These are phyloP conservation scores for Podospora didyma DNA, from an alignment of 495 filamentous ascomycete genomes.

Conservation along the genomic window DNA sequence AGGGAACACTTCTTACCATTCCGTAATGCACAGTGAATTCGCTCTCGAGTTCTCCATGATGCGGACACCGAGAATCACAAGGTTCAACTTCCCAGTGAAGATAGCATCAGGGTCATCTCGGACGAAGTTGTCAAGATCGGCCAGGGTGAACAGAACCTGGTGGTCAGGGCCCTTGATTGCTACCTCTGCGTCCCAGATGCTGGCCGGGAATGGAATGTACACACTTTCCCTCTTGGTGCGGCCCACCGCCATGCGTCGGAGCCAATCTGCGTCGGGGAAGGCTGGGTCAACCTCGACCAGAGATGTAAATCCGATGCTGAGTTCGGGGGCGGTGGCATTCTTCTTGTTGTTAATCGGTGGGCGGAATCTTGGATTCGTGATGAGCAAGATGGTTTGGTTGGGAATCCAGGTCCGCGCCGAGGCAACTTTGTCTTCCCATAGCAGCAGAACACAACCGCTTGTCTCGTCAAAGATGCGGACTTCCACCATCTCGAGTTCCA, in stretches of 20 bases:
- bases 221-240: constrained; percentile 52
- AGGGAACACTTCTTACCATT: constrained; percentile 51
- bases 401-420: constrained; percentile 51
- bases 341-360: constrained; percentile 19
- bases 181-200: constrained; percentile 48
- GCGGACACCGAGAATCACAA: constrained; percentile 52
- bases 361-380: constrained; percentile 49
- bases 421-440: constrained; percentile 48
- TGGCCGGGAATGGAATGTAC: constrained; percentile 48
- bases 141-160: constrained; percentile 53
- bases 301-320: constrained; percentile 45
- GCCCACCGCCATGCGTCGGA: constrained; percentile 46
- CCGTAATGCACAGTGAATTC: constrained; percentile 48
- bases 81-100: constrained; percentile 58
- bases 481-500: constrained; percentile 41
- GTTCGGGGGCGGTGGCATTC: constrained; percentile 17
- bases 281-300: constrained; percentile 56
- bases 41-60: constrained; percentile 43
- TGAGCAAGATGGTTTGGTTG: constrained; percentile 52
- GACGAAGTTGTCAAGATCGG: constrained; percentile 58
- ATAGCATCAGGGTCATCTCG: constrained; percentile 27
- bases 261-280: constrained; percentile 54
- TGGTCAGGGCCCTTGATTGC: constrained; percentile 34
- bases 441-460: constrained; percentile 44
- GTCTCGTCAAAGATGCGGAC: constrained; percentile 60